These are phyloP conservation scores for Climacium dendroides DNA, from an alignment of 225 moss, liverwort and hornwort genomes.

Conservation along the genomic window DNA sequence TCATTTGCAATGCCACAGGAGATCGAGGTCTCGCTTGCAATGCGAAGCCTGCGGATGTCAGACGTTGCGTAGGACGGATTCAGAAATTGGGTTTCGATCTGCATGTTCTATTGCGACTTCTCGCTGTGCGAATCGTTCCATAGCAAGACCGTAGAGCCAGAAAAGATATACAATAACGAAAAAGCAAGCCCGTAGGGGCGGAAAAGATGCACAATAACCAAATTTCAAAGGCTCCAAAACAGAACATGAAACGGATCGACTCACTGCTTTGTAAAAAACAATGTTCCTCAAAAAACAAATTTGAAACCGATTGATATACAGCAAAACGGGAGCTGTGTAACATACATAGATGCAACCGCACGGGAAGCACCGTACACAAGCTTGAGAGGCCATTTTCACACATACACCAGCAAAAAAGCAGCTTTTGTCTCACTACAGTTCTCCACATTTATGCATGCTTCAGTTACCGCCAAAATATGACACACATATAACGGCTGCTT, in stretches of 20 bases:
- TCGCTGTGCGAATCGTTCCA: background rate
- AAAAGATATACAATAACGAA: background rate
- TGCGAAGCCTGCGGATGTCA: background rate
- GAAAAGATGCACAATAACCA: background rate
- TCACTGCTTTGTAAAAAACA: background rate
- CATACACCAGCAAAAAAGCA: conserved; percentile 46
- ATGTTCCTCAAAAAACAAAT: conserved; percentile 18
- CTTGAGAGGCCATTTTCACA: conserved; percentile 43
- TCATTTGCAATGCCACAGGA: too few relatives aligned
- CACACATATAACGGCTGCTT: conserved; percentile 32
- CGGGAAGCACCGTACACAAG: conserved; percentile 25
- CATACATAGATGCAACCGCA: conserved; percentile 37
- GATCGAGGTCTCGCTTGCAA: background rate
- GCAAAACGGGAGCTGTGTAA: conserved; percentile 31
- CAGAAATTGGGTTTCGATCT: background rate
- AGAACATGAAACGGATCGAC: background rate
- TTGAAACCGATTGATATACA: conserved; percentile 37
- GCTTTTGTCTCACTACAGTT: conserved; percentile 31
- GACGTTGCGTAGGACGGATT: background rate
- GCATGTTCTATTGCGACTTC: background rate
- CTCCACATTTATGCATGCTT: conserved; percentile 34
- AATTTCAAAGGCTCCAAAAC: background rate
- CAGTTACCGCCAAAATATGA: conserved; percentile 6
- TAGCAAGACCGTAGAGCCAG: background rate
- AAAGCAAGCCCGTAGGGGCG: too few relatives aligned